A percentile compares a stretch with the other conserved stretches of the same genome.
Conservation (phyloP, 2,329 filamentous ascomycete species). For the Bipolaris sorokiniana region DNA sequence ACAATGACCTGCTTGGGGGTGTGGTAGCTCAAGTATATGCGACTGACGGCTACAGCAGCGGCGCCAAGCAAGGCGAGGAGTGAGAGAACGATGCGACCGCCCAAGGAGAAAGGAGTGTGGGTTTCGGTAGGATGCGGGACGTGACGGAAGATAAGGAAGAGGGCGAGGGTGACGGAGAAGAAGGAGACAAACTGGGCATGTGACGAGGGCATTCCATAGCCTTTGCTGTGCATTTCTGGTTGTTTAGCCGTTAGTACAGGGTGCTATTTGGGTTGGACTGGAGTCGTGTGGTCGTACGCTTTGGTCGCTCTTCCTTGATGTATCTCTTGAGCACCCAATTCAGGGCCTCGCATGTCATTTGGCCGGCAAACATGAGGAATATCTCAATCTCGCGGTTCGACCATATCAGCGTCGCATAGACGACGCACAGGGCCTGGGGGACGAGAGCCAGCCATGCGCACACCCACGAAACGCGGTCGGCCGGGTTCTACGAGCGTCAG, state of each 20-base stretch:
- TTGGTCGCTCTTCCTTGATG: conserved; percentile 90
- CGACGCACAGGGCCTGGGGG: conserved; percentile 87
- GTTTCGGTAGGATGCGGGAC: conserved; percentile 54
- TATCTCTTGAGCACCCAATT: conserved; percentile 90
- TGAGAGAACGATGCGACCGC: conserved; percentile 65
- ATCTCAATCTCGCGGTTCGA: conserved; percentile 91
- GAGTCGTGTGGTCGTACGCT: conserved; percentile 60
- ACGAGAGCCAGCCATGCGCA: conserved; percentile 95
- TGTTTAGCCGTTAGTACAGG: conserved; percentile 5
- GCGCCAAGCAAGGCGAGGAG: conserved; percentile 50
- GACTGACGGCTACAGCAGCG: conserved; percentile 71
- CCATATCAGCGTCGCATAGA: conserved; percentile 90
- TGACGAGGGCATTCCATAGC: conserved; percentile 96
- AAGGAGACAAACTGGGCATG: conserved; percentile 95
- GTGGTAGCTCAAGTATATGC: conserved; percentile 93
- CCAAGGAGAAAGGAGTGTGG: conserved; percentile 63
- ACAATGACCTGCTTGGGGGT: conserved; percentile 86
- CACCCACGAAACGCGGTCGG: conserved; percentile 80
- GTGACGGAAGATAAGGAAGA: conserved; percentile 87
- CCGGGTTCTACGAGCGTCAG: conserved; percentile 71
- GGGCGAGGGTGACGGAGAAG: conserved; percentile 81
- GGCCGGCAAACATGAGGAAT: conserved; percentile 85
- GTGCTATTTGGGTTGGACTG: background rate
- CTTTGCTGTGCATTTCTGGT: conserved; percentile 77
- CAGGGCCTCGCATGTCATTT: conserved; percentile 87